These are phyloP conservation scores for Pseudomicrostroma phylloplanum DNA, from an alignment of 1,284 basidiomycete species.

Conservation along the genomic window DNA sequence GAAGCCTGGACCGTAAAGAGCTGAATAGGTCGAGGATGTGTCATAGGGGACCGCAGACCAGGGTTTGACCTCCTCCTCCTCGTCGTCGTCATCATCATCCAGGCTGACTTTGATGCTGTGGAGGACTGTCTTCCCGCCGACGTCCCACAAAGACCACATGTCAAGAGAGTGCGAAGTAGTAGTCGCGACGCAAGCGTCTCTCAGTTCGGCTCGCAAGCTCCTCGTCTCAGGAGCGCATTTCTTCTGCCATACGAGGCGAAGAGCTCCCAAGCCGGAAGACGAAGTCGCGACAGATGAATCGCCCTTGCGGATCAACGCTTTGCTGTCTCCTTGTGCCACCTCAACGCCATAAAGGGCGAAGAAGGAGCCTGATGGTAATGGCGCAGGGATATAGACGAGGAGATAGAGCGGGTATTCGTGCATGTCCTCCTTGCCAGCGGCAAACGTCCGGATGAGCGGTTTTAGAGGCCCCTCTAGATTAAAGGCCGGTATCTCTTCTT, in stretches of 20 bases:
- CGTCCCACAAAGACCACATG: conserved; percentile 45
- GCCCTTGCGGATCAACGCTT: conserved; percentile 9
- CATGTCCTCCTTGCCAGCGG: conserved; percentile 18
- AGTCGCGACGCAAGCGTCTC: conserved; percentile 31
- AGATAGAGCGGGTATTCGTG: conserved; percentile 28
- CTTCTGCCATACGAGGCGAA: conserved; percentile 39
- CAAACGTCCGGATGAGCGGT: conserved; percentile 28
- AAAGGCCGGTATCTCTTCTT: conserved; percentile 18
- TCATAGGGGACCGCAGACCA: conserved; percentile 21
- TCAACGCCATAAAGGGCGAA: conserved; percentile 41
- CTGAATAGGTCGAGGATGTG: conserved; percentile 17
- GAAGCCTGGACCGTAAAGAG: conserved; percentile 35
- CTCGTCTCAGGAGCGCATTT: conserved; percentile 32
- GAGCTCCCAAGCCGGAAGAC: conserved; percentile 13
- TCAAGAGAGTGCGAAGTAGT: conserved; percentile 24
- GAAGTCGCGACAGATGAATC: conserved; percentile 12
- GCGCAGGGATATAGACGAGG: conserved; percentile 38
- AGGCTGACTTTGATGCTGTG: conserved; percentile 24
- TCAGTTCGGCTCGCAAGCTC: conserved; percentile 35
- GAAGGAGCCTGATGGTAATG: conserved; percentile 31
- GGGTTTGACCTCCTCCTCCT: conserved; percentile 14
- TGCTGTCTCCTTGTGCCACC: conserved; percentile 21
- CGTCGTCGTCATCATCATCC: conserved; percentile 16
- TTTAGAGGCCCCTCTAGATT: conserved; percentile 16
- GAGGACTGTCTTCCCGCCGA: conserved; percentile 29